A percentile compares a stretch with the other conserved stretches of the same genome.
These are phyloP conservation scores for Solanum stenotomum DNA, from an alignment of 257 asterid genomes.

Conservation along the genomic window DNA sequence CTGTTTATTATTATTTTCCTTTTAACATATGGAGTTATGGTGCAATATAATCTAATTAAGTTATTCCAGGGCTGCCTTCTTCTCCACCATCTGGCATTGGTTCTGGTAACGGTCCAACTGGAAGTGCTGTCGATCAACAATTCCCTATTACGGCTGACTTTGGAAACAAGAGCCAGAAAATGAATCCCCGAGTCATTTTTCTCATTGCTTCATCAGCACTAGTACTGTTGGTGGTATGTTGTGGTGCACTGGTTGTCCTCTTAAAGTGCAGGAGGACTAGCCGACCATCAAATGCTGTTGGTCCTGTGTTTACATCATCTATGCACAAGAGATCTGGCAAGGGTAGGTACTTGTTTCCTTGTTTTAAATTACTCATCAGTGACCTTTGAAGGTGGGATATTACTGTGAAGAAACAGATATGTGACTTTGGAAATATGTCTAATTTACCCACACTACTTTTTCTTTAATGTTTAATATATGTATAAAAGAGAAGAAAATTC, in stretches of 20 bases:
- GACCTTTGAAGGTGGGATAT: background rate
- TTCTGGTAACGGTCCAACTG: constrained; percentile 64
- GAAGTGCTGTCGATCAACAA: constrained; percentile 62
- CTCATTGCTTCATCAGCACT: constrained; percentile 72
- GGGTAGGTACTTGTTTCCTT: background rate
- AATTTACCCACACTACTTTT: background rate
- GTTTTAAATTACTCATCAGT: background rate
- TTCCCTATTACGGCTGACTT: constrained; percentile 71
- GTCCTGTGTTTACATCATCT: constrained; percentile 60
- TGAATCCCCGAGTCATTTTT: constrained; percentile 59
- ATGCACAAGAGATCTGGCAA: constrained; percentile 78
- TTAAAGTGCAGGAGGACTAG: constrained; percentile 64
- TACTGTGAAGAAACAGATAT: background rate
- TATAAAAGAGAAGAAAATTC: background rate
- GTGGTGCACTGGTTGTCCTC: constrained; percentile 57
- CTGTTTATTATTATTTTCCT: background rate
- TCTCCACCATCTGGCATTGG: constrained; percentile 52
- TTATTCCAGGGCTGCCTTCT: constrained; percentile 69
- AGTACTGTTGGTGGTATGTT: constrained; percentile 71
- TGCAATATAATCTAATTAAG: constrained; percentile 9
- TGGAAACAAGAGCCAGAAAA: constrained; percentile 54
- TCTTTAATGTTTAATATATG: background rate
- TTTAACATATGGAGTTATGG: background rate
- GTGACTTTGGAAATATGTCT: background rate
- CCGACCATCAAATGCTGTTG: constrained; percentile 69